A percentile compares a stretch with the other conserved stretches of the same genome.
phyloP scores from a whole-genome alignment of 768 basidiomycete genomes.

The Royoungia palumana region DNA sequence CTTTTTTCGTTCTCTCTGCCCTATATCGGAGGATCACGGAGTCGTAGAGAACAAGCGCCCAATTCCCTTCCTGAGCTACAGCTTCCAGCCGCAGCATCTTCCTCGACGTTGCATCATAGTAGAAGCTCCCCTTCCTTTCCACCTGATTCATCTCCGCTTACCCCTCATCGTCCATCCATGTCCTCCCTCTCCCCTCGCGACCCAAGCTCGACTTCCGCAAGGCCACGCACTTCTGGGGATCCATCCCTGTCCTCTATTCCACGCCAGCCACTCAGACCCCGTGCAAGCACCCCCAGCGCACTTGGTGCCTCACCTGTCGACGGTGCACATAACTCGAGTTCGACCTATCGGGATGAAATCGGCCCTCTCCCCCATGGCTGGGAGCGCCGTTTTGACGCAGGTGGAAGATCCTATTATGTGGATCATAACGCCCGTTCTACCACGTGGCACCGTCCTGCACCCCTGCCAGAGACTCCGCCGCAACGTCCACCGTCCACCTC shows the following conservation, averaged over 20 bases:
- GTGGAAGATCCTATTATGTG: conserved; percentile 75
- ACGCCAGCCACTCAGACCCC: conserved; percentile 13
- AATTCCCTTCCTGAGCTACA: conserved; percentile 13
- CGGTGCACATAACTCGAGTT: conserved; percentile 2
- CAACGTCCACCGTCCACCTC: conserved; percentile 13
- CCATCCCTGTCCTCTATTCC: conserved; percentile 5
- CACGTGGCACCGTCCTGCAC: conserved; percentile 64
- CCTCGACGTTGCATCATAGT: conserved; percentile 10
- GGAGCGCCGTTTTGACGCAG: conserved; percentile 74
- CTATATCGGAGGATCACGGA: conserved; percentile 20
- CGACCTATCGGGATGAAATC: conserved; percentile 52
- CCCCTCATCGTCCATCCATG: conserved; percentile 16
- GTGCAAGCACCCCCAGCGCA: conserved; percentile 6
- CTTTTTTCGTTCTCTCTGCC: conserved; percentile 59
- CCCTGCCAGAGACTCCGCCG: conserved; percentile 21
- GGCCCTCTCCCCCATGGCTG: conserved; percentile 72
- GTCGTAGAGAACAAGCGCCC: conserved; percentile 16
- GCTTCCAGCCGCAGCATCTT: conserved; percentile 11
- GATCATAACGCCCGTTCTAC: conserved; percentile 82
- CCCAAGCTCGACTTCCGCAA: conserved; percentile 5
- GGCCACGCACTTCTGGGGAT: conserved; percentile 20
- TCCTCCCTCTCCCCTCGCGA: conserved; percentile 17
- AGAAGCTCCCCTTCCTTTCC: conserved; percentile 26
- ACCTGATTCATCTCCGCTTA: conserved; percentile 16
- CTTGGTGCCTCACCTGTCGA: conserved; percentile 4